A percentile compares a stretch with the other conserved stretches of the same genome.
These are phyloP conservation scores for Wickerhamia fluorescens DNA, from an alignment of 805 yeast genomes.

Conservation along the genomic window DNA sequence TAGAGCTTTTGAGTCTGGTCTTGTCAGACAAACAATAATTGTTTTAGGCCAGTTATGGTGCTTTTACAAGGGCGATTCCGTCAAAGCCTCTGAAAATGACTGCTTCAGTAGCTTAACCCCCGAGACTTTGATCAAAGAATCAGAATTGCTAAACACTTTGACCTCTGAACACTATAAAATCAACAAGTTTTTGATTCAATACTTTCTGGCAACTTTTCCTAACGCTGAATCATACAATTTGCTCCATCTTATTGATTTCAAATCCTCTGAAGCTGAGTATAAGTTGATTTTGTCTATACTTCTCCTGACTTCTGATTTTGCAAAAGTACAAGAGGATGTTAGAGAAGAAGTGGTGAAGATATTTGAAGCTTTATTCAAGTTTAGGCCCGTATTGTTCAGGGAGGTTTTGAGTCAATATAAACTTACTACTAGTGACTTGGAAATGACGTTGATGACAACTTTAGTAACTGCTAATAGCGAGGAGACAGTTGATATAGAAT, in stretches of 20 bases:
- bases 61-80: constrained; percentile 14
- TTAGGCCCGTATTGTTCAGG: constrained; percentile 15
- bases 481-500: constrained; percentile 24
- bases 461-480: constrained; percentile 27
- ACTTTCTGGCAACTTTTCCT: constrained; percentile 19
- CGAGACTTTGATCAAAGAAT: constrained; percentile 16
- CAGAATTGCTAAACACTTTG: constrained; percentile 8
- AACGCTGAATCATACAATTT: constrained; percentile 13
- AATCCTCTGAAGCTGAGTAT: constrained; percentile 9
- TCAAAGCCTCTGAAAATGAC: constrained; percentile 4
- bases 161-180: constrained; percentile 20
- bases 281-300: constrained; percentile 7
- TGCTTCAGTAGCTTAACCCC: constrained; percentile 14
- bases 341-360: constrained; percentile 10
- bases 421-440: constrained; percentile 27
- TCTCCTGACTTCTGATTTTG: constrained; percentile 2
- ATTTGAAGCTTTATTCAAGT: constrained; percentile 16
- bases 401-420: constrained; percentile 11
- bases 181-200: constrained; percentile 24
- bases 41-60: constrained; percentile 38
- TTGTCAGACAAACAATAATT: constrained; percentile 27
- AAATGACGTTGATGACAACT: constrained; percentile 62
- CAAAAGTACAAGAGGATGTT: constrained; percentile 1
- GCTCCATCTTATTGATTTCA: constrained; percentile 17
- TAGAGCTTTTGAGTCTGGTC: constrained; percentile 12